Conservation (phyloP, 177 flowering plant species). For the Vitis hybrid region DNA sequence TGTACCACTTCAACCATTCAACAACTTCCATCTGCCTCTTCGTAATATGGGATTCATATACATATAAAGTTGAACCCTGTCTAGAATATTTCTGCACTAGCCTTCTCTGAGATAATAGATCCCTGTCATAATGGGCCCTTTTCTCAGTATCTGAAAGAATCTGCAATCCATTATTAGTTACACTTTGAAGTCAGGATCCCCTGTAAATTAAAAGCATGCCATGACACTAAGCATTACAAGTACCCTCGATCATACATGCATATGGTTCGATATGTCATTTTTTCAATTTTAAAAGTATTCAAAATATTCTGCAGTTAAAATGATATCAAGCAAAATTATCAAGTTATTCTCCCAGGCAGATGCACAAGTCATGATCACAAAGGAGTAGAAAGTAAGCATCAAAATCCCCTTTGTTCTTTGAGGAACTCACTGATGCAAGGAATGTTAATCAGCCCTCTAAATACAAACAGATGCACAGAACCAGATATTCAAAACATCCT, state of each 20-base stretch:
- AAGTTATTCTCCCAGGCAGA: too few species aligned
- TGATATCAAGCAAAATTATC: too few species aligned
- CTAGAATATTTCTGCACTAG: slow-evolving; percentile 31
- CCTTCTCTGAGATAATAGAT: slow-evolving; percentile 58
- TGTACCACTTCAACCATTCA: slow-evolving; percentile 89
- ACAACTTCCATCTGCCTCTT: slow-evolving; percentile 77
- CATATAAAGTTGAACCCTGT: slow-evolving; percentile 34
- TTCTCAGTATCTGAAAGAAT: slow-evolving; percentile 81
- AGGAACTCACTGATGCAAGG: too few species aligned
- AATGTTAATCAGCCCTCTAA: too few species aligned
- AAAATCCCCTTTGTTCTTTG: too few species aligned
- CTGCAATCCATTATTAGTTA: slow-evolving; percentile 39
- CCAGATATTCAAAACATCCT: too few species aligned
- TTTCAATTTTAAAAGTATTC: not conserved
- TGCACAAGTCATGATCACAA: too few species aligned
- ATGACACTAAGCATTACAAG: not conserved
- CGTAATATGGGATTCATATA: slow-evolving; percentile 34
- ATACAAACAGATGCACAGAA: too few species aligned
- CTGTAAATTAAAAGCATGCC: not conserved
- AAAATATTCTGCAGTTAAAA: not conserved
- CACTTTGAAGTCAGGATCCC: slow-evolving; percentile 5
- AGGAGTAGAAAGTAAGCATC: too few species aligned
- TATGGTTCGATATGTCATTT: too few species aligned
- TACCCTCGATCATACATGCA: not conserved
- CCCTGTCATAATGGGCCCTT: slow-evolving; percentile 76